Evolutionary conservation across 1,284 basidiomycete genomes (phyloP).

Genomic region (Pisolithus thermaeus): DNA sequence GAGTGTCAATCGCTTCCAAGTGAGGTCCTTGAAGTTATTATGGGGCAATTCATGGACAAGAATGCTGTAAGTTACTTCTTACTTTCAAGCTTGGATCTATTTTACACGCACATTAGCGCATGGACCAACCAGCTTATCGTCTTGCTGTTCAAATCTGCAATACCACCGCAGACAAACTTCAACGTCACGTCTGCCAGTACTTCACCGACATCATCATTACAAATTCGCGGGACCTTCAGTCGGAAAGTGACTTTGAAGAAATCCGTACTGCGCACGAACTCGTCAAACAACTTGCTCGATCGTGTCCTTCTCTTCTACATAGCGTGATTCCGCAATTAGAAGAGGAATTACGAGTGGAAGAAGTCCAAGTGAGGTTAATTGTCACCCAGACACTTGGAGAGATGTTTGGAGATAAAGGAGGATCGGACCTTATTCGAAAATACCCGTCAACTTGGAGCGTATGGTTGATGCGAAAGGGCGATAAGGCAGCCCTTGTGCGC

Average conservation of each 20-base stretch:
- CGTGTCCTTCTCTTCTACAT: slow-evolving; percentile 78
- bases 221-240: slow-evolving; percentile 51
- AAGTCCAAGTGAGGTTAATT: slow-evolving; percentile 66
- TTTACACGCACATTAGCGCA: slow-evolving; percentile 37
- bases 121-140: slow-evolving; percentile 74
- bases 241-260: slow-evolving; percentile 57
- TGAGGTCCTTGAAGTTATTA: slow-evolving; percentile 76
- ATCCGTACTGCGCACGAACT: slow-evolving; percentile 78
- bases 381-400: slow-evolving; percentile 83
- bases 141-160: slow-evolving; percentile 90
- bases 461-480: slow-evolving; percentile 80
- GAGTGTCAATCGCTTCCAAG: slow-evolving; percentile 72
- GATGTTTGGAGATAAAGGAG: slow-evolving; percentile 82
- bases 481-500: slow-evolving; percentile 70
- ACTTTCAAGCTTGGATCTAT: neutral
- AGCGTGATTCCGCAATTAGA: slow-evolving; percentile 93
- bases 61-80: slow-evolving; percentile 43
- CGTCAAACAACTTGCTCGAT: slow-evolving; percentile 77
- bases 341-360: slow-evolving; percentile 81
- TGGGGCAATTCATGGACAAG: slow-evolving; percentile 83
- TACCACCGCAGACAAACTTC: slow-evolving; percentile 78
- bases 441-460: slow-evolving; percentile 83
- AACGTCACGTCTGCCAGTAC: slow-evolving; percentile 86
- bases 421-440: slow-evolving; percentile 68
- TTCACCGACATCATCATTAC: slow-evolving; percentile 83